A percentile compares a stretch with the other conserved stretches of the same genome.
Evolutionary conservation across 768 basidiomycete genomes (phyloP).

Genomic region (Omphalotus guepiniiformis): DNA sequence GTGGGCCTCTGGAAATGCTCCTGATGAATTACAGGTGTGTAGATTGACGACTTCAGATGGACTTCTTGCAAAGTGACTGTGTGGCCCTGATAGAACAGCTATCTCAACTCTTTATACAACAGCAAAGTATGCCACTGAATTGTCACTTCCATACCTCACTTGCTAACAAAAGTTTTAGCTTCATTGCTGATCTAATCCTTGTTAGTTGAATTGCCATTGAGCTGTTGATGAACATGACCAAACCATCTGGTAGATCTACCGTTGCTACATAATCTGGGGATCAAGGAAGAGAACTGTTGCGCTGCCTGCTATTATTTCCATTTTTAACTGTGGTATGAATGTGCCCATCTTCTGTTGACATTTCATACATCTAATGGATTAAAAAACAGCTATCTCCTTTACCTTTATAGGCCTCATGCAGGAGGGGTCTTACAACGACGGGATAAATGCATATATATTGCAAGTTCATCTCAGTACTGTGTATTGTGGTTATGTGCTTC

Average conservation of each 20-base stretch:
- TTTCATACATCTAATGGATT: neutral
- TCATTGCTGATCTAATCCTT: slow-evolving; percentile 1
- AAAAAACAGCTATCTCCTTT: neutral
- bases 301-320: neutral
- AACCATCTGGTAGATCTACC: slow-evolving; percentile 10
- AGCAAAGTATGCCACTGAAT: neutral
- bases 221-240: no score
- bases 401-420: neutral
- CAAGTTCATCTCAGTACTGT: neutral
- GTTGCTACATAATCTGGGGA: neutral
- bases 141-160: neutral
- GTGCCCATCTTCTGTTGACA: no score
- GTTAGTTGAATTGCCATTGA: neutral
- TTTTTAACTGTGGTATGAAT: neutral
- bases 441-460: neutral
- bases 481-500: neutral
- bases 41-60: neutral
- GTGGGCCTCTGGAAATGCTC: neutral
- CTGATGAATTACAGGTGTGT: slow-evolving; percentile 2
- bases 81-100: neutral
- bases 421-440: neutral
- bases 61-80: neutral
- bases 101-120: neutral
- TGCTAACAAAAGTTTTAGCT: neutral
- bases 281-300: neutral